These are phyloP conservation scores for Globisporangium ultimum DNA, from an alignment of 352 stramenopile genomes.

Conservation along the genomic window DNA sequence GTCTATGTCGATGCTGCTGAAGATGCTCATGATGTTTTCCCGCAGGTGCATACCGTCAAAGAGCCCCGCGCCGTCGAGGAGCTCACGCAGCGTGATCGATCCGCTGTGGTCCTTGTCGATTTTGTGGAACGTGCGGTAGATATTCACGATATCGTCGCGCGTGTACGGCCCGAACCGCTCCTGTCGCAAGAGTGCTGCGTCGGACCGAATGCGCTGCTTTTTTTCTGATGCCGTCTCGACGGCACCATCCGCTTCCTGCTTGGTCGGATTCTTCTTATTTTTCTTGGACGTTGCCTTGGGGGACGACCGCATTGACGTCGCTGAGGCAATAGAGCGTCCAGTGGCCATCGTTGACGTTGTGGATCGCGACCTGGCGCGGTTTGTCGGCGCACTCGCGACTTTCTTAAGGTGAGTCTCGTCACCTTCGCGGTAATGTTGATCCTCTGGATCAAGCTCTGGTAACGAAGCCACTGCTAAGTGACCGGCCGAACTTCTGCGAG, in stretches of 20 bases:
- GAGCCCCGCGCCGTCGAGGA: constrained; percentile 53
- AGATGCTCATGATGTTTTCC: constrained; percentile 72
- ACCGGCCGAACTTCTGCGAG: background rate
- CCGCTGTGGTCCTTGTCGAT: constrained; percentile 73
- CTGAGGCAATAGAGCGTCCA: background rate
- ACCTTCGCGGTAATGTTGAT: background rate
- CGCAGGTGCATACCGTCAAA: constrained; percentile 63
- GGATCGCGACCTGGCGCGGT: background rate
- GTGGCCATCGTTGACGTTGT: background rate
- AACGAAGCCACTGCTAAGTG: background rate
- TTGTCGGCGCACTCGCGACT: constrained; percentile 10
- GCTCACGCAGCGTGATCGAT: constrained; percentile 55
- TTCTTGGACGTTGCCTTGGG: constrained; percentile 12
- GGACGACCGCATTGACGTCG: constrained; percentile 2
- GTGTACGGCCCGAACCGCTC: constrained; percentile 62
- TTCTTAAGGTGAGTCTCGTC: constrained; percentile 6
- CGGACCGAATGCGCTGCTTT: constrained; percentile 62
- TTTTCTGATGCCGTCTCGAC: constrained; percentile 24
- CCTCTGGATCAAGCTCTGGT: background rate
- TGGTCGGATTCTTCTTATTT: constrained; percentile 18
- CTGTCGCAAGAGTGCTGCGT: constrained; percentile 57
- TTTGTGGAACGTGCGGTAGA: constrained; percentile 71
- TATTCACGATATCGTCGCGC: constrained; percentile 63
- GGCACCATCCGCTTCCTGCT: background rate
- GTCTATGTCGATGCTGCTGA: constrained; percentile 73